A percentile compares a stretch with the other conserved stretches of the same genome.
These are phyloP conservation scores for Hemileccinum rubropunctum DNA, from an alignment of 768 basidiomycete genomes.

Conservation along the genomic window DNA sequence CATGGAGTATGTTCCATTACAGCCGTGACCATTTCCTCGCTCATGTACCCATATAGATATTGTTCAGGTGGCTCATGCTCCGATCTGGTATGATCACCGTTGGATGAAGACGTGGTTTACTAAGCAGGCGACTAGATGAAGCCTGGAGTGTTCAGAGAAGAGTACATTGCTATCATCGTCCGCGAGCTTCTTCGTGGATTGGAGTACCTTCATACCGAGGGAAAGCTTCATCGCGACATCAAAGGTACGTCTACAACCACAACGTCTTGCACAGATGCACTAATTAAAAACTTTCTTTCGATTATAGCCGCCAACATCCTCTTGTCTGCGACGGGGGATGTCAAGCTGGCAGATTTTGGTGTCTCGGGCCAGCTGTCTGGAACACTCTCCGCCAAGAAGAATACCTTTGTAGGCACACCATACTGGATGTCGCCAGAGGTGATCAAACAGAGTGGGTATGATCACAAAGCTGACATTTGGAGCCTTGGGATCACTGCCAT, in stretches of 20 bases:
- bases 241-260: conserved; percentile 62
- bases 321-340: conserved; percentile 87
- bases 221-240: conserved; percentile 98
- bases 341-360: conserved; percentile 98
- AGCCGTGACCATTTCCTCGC: background rate
- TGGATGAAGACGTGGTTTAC: conserved; percentile 2
- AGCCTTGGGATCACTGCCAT: conserved; percentile 96
- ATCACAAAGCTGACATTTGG: conserved; percentile 99
- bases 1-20: conserved; percentile 71
- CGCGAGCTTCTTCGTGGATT: conserved; percentile 89
- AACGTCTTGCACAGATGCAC: background rate
- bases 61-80: conserved; percentile 98
- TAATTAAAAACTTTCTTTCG: background rate
- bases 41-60: conserved; percentile 52
- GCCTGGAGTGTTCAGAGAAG: conserved; percentile 95
- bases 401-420: conserved; percentile 96
- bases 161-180: conserved; percentile 97
- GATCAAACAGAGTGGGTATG: conserved; percentile 99
- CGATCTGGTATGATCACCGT: conserved; percentile 67
- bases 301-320: conserved; percentile 87
- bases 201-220: conserved; percentile 94
- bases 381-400: conserved; percentile 91
- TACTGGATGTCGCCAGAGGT: conserved; percentile 99
- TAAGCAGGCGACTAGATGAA: conserved; percentile 71
- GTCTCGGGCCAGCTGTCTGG: conserved; percentile 97